A percentile compares a stretch with the other conserved stretches of the same genome.
Evolutionary conservation across 2,329 filamentous ascomycete species (phyloP).

Genomic region (Colletotrichum sp.): DNA sequence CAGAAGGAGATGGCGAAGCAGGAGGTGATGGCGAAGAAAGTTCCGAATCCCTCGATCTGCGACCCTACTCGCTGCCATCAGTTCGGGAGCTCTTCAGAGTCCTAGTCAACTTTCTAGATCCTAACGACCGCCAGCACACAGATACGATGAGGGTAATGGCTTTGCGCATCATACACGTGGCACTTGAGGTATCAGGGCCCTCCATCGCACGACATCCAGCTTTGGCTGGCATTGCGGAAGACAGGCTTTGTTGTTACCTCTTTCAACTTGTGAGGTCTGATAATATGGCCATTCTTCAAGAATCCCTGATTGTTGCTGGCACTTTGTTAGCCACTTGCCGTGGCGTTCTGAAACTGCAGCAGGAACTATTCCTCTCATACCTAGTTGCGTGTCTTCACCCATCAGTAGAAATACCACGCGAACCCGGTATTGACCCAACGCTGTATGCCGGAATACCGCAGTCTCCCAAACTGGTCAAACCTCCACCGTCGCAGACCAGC

Average conservation of each 20-base stretch:
- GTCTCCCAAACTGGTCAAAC: slow-evolving; percentile 85
- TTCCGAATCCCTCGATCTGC: slow-evolving; percentile 64
- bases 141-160: slow-evolving; percentile 98
- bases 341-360: slow-evolving; percentile 89
- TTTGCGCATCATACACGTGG: slow-evolving; percentile 94
- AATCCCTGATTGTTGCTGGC: slow-evolving; percentile 89
- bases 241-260: slow-evolving; percentile 89
- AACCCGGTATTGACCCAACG: slow-evolving; percentile 87
- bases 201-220: slow-evolving; percentile 93
- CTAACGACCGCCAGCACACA: slow-evolving; percentile 89
- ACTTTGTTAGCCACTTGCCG: slow-evolving; percentile 91
- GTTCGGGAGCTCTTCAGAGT: slow-evolving; percentile 95
- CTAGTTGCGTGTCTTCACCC: slow-evolving; percentile 93
- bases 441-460: slow-evolving; percentile 94
- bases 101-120: slow-evolving; percentile 90
- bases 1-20: slow-evolving; percentile 21
- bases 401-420: slow-evolving; percentile 89
- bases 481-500: slow-evolving; percentile 70
- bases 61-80: slow-evolving; percentile 91
- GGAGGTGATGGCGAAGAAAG: slow-evolving; percentile 39
- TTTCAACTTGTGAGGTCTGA: slow-evolving; percentile 97
- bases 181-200: slow-evolving; percentile 92
- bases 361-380: slow-evolving; percentile 95
- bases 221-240: slow-evolving; percentile 85
- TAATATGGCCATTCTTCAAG: slow-evolving; percentile 92